Evolutionary conservation across 73 alveolate species (phyloP), one percentile per base, ranked within the genome.

Genomic region (Strombidium stylifer): DNA sequence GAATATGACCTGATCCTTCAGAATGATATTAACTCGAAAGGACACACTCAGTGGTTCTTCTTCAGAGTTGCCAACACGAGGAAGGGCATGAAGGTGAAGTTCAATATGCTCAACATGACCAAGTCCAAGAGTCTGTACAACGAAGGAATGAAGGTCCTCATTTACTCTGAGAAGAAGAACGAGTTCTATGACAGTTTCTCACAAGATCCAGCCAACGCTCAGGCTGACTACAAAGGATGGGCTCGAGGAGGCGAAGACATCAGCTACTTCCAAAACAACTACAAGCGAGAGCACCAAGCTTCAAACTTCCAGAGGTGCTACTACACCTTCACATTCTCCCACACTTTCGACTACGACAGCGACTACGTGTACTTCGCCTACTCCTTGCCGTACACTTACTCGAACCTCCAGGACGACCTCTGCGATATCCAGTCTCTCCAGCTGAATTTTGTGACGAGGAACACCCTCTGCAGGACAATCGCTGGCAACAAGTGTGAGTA

Each of bases 21-120:
- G 69, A 85, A 89, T 72, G 98, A 93, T 75, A 89, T 91, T 15
- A 93, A 93, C 69, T 85, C 98, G 0, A 87, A 87, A 36, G 98
- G 98, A 39, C 92, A 93, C 83, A 89, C 96, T 25, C 88, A 93
- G 66, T 93, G 97, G 97, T 89, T 89, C 72, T 89, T 67, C 69
- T 89, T 85, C 49, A 44, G 87, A 45, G 92, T 86, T 5, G 40
- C 76, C 0, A 85, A 85, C 42, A 85, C 93, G 10, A 67, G 70
- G 20, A 49, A 31, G 37, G 55, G 53, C 18, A 1, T 1, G 28
- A 67, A n/a, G n/a, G 56, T 64, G 4, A 74, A 68, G 69, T 69
- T 69, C 28, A 69, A 69, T 53, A n/a, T 69, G 24, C 53, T 69
- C 26, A 74, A 74, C 67, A 41, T 48, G 19, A 26, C 34, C 19